Conservation (phyloP, 768 basidiomycete genomes). For the Mycena capillaripes region DNA sequence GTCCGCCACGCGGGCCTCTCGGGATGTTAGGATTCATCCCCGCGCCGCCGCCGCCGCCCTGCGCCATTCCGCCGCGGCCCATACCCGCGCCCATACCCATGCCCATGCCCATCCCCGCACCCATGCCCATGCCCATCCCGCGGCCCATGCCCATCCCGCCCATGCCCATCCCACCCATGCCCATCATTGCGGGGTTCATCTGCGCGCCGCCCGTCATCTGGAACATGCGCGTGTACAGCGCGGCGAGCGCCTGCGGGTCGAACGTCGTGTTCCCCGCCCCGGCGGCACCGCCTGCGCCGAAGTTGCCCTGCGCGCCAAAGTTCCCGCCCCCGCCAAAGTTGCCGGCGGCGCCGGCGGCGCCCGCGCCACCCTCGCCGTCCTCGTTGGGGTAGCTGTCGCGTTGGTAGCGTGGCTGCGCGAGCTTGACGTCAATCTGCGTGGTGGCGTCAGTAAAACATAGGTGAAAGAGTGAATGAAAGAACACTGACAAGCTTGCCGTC, state of each 20-base stretch:
- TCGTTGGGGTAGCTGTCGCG: slow-evolving; percentile 73
- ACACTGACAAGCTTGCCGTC: slow-evolving; percentile 92
- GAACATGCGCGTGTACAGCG: slow-evolving; percentile 97
- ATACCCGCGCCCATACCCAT: slow-evolving; percentile 58
- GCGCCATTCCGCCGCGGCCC: slow-evolving; percentile 48
- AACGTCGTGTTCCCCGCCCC: slow-evolving; percentile 74
- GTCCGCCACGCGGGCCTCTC: slow-evolving; percentile 67
- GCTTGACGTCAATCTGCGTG: slow-evolving; percentile 93
- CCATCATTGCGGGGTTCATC: slow-evolving; percentile 70
- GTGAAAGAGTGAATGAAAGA: not conserved
- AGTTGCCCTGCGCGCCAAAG: slow-evolving; percentile 47
- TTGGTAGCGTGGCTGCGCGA: slow-evolving; percentile 92
- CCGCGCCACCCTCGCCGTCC: slow-evolving; percentile 54
- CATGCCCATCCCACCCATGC: slow-evolving; percentile 59
- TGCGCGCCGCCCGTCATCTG: slow-evolving; percentile 77
- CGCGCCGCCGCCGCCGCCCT: slow-evolving; percentile 54
- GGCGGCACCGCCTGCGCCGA: slow-evolving; percentile 42
- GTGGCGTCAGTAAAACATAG: not conserved
- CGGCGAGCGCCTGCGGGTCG: slow-evolving; percentile 93
- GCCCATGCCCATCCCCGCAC: slow-evolving; percentile 51
- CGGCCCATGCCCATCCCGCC: slow-evolving; percentile 54
- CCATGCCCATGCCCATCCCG: slow-evolving; percentile 45
- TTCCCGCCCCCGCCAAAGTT: slow-evolving; percentile 59
- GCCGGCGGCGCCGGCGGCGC: slow-evolving; percentile 50
- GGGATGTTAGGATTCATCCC: slow-evolving; percentile 71